phyloP scores from a whole-genome alignment of 495 filamentous ascomycete species.

The Beverwykella pulmonaria region DNA sequence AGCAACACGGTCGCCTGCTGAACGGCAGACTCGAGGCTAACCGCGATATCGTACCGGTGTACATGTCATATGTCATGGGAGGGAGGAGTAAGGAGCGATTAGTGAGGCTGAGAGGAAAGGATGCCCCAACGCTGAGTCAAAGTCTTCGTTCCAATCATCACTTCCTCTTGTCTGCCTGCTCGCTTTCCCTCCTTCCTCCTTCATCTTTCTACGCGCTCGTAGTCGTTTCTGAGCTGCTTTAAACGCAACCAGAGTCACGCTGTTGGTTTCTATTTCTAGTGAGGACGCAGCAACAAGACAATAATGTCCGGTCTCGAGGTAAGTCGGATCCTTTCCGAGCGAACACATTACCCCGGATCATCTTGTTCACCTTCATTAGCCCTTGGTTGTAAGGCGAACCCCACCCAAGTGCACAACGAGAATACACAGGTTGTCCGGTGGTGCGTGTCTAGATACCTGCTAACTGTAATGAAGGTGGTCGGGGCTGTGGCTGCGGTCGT shows the following conservation, averaged over 20 bases:
- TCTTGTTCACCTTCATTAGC: conserved; percentile 9
- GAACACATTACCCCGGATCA: not conserved
- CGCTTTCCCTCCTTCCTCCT: conserved; percentile 7
- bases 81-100: not conserved
- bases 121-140: not conserved
- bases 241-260: not conserved
- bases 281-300: not conserved
- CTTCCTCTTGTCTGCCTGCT: not conserved
- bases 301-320: conserved; percentile 38
- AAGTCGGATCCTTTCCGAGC: conserved; percentile 14
- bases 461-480: conserved; percentile 41
- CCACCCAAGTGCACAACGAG: not conserved
- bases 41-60: conserved; percentile 2
- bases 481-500: conserved; percentile 51
- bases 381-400: conserved; percentile 14
- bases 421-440: not conserved
- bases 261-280: not conserved
- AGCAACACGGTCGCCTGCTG: conserved; percentile 3
- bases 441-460: not conserved
- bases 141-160: conserved; percentile 5
- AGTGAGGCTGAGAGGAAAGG: conserved; percentile 7
- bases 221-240: not conserved
- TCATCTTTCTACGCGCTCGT: not conserved
- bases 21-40: conserved; percentile 6
- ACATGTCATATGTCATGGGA: not conserved